These are phyloP conservation scores for Colletotrichum horii DNA, from an alignment of 2,329 filamentous ascomycete genomes.

Conservation along the genomic window DNA sequence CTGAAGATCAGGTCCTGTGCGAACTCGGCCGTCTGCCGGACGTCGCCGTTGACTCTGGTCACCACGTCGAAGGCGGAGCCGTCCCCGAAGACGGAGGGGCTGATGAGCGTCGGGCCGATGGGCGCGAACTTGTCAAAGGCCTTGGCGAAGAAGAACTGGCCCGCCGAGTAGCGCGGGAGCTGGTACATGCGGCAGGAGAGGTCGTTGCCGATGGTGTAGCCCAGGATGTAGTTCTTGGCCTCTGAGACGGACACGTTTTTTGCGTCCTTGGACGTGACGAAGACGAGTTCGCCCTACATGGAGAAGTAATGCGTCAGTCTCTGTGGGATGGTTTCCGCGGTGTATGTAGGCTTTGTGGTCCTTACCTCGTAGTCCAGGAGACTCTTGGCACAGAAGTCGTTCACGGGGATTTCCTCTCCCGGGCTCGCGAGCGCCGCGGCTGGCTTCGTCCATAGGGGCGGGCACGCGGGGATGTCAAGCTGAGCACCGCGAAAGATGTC, in stretches of 20 bases:
- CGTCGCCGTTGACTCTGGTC: not conserved
- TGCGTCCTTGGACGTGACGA: conserved; percentile 39
- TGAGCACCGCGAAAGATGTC: not conserved
- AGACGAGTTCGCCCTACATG: not conserved
- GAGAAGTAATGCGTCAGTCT: not conserved
- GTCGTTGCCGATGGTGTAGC: conserved; percentile 62
- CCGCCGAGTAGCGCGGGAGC: conserved; percentile 39
- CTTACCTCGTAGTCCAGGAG: not conserved
- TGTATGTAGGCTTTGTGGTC: not conserved
- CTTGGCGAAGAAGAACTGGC: conserved; percentile 24
- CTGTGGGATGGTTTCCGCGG: not conserved
- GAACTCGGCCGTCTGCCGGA: not conserved
- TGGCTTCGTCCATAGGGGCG: not conserved
- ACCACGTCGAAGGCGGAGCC: not conserved
- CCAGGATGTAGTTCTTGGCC: conserved; percentile 56
- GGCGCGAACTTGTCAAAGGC: not conserved
- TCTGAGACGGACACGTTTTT: conserved; percentile 53
- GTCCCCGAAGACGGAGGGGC: not conserved
- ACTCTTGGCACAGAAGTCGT: not conserved
- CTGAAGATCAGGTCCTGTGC: not conserved
- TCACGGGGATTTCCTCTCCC: not conserved
- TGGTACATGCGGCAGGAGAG: conserved; percentile 54
- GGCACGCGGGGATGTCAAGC: not conserved
- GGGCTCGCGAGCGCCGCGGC: not conserved
- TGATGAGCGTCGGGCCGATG: not conserved